A percentile compares a stretch with the other conserved stretches of the same genome.
Evolutionary conservation across 2,329 filamentous ascomycete species (phyloP).

Genomic region (Plectosphaerella plurivora): DNA sequence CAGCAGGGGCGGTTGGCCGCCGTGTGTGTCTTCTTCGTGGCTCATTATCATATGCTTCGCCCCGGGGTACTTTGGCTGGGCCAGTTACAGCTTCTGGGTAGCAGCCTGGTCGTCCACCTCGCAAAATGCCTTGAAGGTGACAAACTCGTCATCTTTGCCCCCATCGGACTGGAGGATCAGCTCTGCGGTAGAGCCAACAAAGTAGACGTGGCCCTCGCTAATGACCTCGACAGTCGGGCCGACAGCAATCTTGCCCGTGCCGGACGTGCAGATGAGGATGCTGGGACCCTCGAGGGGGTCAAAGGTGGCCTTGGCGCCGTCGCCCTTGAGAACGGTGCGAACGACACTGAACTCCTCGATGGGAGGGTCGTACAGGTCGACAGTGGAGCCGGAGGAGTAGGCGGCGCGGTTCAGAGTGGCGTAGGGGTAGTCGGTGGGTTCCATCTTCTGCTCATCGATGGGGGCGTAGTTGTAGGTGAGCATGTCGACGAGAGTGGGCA

Average conservation of each 20-base stretch:
- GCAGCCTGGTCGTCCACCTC: conserved; percentile 57
- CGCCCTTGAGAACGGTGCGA: conserved; percentile 66
- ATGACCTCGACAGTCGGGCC: conserved; percentile 75
- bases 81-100: conserved; percentile 21
- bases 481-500: conserved; percentile 82
- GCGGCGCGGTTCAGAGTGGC: conserved; percentile 74
- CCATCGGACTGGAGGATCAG: conserved; percentile 67
- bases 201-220: conserved; percentile 70
- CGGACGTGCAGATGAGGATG: conserved; percentile 85
- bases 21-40: background rate
- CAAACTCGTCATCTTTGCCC: conserved; percentile 64
- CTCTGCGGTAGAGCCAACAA: conserved; percentile 85
- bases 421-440: conserved; percentile 79
- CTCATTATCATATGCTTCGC: background rate
- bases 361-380: conserved; percentile 83
- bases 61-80: background rate
- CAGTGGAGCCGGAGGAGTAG: conserved; percentile 72
- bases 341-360: conserved; percentile 96
- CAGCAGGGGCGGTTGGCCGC: background rate
- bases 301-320: conserved; percentile 79
- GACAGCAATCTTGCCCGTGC: conserved; percentile 78
- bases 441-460: conserved; percentile 92
- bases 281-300: conserved; percentile 84
- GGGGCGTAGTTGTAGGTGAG: conserved; percentile 94
- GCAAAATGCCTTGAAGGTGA: conserved; percentile 91